A percentile compares a stretch with the other conserved stretches of the same genome.
Conservation (phyloP, 2,329 filamentous ascomycete species). For the Juglanconis sp. region DNA sequence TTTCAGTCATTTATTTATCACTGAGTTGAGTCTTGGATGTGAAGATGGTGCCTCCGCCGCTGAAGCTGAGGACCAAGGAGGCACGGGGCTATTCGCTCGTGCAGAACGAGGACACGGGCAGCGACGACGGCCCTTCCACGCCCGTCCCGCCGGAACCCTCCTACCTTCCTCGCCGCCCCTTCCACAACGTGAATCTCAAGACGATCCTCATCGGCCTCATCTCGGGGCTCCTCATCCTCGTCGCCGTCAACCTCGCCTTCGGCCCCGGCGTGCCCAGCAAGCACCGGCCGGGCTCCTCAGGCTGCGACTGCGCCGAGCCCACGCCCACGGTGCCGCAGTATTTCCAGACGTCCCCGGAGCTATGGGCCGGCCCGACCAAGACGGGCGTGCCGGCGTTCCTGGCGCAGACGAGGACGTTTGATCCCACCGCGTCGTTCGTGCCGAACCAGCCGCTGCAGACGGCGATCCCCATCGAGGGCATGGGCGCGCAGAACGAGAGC, state of each 20-base stretch:
- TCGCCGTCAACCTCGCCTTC: conserved; percentile 23
- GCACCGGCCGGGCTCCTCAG: conserved; percentile 6
- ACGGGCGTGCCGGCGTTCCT: conserved; percentile 69
- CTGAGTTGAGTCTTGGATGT: too few species aligned
- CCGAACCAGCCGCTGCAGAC: conserved; percentile 71
- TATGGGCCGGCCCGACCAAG: conserved; percentile 64
- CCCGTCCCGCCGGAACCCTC: conserved; percentile 5
- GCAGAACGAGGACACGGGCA: conserved; percentile 10
- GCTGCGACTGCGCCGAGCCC: conserved; percentile 6
- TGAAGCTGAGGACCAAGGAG: conserved; percentile 15
- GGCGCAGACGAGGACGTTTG: conserved; percentile 66
- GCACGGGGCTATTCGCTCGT: conserved; percentile 20
- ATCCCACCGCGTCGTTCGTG: conserved; percentile 62
- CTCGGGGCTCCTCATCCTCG: conserved; percentile 21
- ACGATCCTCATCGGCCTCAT: conserved; percentile 21
- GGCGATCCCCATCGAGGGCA: conserved; percentile 61
- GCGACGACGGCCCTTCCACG: conserved; percentile 8
- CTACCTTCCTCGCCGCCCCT: conserved; percentile 14
- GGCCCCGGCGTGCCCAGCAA: conserved; percentile 18
- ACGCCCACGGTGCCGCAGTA: conserved; percentile 53
- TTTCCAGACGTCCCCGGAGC: conserved; percentile 59
- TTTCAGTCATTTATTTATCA: neutral
- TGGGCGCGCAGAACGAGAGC: conserved; percentile 53
- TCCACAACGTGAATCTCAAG: conserved; percentile 16
- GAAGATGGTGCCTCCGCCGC: conserved; percentile 12